phyloP scores from a whole-genome alignment of 78 protist species.

The Salpingoeca rosetta region DNA sequence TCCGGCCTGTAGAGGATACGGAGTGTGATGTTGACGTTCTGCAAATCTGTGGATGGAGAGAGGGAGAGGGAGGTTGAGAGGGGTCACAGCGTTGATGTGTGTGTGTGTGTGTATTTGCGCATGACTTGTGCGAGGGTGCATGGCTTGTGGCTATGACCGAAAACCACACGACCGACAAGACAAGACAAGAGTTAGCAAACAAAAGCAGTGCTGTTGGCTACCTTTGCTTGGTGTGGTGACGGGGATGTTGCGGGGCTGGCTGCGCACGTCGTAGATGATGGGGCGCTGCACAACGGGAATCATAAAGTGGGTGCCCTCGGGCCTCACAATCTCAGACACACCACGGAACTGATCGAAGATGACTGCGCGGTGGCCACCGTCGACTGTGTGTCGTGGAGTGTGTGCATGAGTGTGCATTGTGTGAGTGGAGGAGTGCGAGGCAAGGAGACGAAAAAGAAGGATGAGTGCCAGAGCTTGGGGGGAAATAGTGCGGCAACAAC shows the following conservation, averaged over 20 bases:
- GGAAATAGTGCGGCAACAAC: not conserved
- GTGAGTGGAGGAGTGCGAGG: not conserved
- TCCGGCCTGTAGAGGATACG: conserved; percentile 64
- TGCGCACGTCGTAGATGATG: conserved; percentile 43
- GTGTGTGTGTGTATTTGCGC: too few relatives aligned
- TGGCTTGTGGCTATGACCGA: not conserved
- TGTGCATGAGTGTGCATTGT: not conserved
- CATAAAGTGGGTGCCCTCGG: conserved; percentile 40
- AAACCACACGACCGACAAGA: not conserved
- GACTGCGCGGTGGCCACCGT: conserved; percentile 61
- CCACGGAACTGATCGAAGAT: conserved; percentile 51
- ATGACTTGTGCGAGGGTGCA: too few relatives aligned
- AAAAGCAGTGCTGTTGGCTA: conserved; percentile 1
- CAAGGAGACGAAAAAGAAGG: not conserved
- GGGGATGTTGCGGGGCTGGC: conserved; percentile 41
- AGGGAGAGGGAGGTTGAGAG: not conserved
- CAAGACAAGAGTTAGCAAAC: not conserved
- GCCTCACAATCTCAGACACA: not conserved
- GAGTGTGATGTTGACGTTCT: conserved; percentile 58
- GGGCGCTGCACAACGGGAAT: conserved; percentile 49
- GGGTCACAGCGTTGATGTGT: too few relatives aligned
- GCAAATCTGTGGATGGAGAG: conserved; percentile 55
- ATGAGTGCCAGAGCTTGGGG: not conserved
- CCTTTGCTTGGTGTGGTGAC: conserved; percentile 51
- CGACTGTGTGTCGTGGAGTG: conserved; percentile 11